Evolutionary conservation across 305 asterid genomes (phyloP).

Genomic region (Caryopteris hybrid): DNA sequence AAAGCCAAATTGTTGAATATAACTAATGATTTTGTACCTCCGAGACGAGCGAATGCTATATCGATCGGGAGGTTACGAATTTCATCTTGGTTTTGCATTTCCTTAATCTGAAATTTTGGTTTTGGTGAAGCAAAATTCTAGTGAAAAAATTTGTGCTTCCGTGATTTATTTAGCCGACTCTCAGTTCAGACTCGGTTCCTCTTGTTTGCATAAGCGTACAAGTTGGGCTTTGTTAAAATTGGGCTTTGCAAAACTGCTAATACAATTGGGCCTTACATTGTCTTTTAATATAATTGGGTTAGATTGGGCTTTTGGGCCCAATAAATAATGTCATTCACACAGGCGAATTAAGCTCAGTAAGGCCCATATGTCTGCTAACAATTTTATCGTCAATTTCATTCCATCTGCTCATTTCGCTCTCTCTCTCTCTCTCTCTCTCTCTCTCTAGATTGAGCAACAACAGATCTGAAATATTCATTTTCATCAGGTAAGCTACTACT

Average conservation of each 20-base stretch:
- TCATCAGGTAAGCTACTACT: constrained; percentile 34
- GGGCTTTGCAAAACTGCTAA: constrained; percentile 7
- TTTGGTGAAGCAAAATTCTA: constrained; percentile 5
- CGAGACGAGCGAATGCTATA: constrained; percentile 90
- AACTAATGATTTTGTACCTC: constrained; percentile 45
- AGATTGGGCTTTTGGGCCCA: background rate
- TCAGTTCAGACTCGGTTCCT: constrained; percentile 5
- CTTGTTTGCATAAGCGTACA: background rate
- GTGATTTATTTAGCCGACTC: background rate
- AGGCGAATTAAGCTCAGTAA: constrained; percentile 15
- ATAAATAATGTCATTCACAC: background rate
- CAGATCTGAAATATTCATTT: constrained; percentile 25
- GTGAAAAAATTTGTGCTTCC: background rate
- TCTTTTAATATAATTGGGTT: too few species aligned
- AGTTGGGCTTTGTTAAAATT: background rate
- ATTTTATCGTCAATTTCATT: constrained; percentile 13
- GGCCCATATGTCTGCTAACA: constrained; percentile 18
- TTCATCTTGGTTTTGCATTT: constrained; percentile 75
- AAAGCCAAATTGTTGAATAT: background rate
- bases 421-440: background rate
- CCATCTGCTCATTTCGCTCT: background rate
- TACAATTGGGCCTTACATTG: background rate
- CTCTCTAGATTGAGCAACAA: constrained; percentile 2
- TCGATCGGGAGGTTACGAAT: constrained; percentile 88
- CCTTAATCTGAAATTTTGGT: background rate